A percentile compares a stretch with the other conserved stretches of the same genome.
Conservation (phyloP, 2,329 filamentous ascomycete species). For the Colletotrichum salicis region DNA sequence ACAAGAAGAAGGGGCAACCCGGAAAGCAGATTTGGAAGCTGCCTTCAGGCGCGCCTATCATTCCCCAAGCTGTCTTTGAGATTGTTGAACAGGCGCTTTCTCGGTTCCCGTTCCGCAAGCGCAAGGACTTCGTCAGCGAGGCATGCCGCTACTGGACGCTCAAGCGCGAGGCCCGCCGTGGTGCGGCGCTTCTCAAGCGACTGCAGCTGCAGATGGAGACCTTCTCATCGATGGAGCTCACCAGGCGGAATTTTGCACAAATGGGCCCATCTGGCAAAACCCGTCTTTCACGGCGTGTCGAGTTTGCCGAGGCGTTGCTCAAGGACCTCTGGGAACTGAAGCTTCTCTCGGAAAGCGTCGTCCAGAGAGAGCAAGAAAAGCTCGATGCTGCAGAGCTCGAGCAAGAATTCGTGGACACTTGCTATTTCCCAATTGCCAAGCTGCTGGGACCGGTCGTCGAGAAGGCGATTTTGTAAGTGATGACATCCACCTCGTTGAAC, state of each 20-base stretch:
- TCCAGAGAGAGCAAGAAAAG: constrained; percentile 81
- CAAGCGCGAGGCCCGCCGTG: constrained; percentile 91
- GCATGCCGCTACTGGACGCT: constrained; percentile 98
- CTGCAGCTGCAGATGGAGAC: constrained; percentile 95
- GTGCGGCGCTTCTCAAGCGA: constrained; percentile 90
- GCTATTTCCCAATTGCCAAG: constrained; percentile 89
- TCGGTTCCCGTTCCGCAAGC: constrained; percentile 82
- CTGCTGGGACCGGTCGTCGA: constrained; percentile 82
- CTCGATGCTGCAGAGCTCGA: constrained; percentile 81
- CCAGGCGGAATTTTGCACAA: constrained; percentile 91
- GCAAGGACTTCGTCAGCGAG: constrained; percentile 92
- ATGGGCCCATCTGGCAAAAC: constrained; percentile 89
- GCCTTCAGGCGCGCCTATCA: constrained; percentile 92
- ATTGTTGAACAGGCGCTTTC: constrained; percentile 85
- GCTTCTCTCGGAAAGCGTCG: constrained; percentile 74
- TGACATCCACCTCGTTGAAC: neutral
- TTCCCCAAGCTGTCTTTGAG: constrained; percentile 88
- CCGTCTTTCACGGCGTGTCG: constrained; percentile 82
- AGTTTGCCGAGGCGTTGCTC: constrained; percentile 83
- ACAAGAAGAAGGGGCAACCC: constrained; percentile 78
- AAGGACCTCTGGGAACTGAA: constrained; percentile 82
- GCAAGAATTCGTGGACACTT: constrained; percentile 82
- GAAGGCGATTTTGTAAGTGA: constrained; percentile 81
- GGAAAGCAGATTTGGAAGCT: constrained; percentile 86
- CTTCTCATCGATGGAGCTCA: constrained; percentile 97